Conservation (phyloP, 139 green algal genomes). For the Picochlorum sp. region DNA sequence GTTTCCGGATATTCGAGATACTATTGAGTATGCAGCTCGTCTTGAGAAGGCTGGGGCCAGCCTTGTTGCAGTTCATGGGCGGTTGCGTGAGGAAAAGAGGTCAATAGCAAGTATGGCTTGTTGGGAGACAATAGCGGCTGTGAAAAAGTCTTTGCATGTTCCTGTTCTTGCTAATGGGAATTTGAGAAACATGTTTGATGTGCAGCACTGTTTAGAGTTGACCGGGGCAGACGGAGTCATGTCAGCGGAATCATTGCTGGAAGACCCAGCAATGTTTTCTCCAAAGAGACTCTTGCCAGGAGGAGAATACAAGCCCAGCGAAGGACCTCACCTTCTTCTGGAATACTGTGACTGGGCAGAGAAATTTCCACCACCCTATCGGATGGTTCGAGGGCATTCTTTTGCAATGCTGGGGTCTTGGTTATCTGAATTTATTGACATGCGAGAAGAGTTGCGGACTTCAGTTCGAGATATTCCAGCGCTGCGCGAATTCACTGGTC, state of each 20-base stretch:
- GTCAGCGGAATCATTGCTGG: conserved; percentile 74
- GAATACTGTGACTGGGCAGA: conserved; percentile 80
- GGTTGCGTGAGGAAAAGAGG: conserved; percentile 89
- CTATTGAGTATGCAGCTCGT: conserved; percentile 86
- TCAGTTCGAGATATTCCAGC: not conserved
- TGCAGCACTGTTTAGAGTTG: conserved; percentile 53
- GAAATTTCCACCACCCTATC: conserved; percentile 57
- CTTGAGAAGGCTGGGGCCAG: conserved; percentile 75
- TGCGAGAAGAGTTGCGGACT: conserved; percentile 66
- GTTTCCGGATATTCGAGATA: conserved; percentile 72
- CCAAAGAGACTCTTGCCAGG: conserved; percentile 2
- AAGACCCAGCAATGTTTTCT: conserved; percentile 75
- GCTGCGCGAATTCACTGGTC: conserved; percentile 33
- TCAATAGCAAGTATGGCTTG: conserved; percentile 50
- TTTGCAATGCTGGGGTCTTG: conserved; percentile 65
- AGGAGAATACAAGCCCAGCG: conserved; percentile 20
- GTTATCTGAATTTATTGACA: conserved; percentile 79
- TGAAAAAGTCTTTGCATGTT: conserved; percentile 48
- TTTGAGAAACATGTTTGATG: conserved; percentile 59
- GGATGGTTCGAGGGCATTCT: conserved; percentile 77
- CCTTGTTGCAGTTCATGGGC: conserved; percentile 90
- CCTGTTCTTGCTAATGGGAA: conserved; percentile 88
- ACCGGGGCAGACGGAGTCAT: conserved; percentile 80
- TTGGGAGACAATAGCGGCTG: conserved; percentile 37
- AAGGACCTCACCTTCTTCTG: conserved; percentile 44